Percentiles rank a stretch among this genome's conserved stretches.
Evolutionary conservation across 1,139 yeast genomes (phyloP).

Genomic region (Hansenula lynferdii): DNA sequence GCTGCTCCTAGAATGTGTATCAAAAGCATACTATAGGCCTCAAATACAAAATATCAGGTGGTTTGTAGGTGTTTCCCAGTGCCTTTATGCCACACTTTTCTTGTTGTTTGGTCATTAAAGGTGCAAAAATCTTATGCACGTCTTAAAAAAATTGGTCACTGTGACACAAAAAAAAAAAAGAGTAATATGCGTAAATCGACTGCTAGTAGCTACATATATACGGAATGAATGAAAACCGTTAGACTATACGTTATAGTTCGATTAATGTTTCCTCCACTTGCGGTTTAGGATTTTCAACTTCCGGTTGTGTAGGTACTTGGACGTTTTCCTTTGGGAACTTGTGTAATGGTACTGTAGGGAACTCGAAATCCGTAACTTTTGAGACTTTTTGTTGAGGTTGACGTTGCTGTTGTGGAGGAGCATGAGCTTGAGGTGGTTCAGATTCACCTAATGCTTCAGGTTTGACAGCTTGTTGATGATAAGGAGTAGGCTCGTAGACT

Average conservation of each 20-base stretch:
- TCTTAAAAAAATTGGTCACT: too few relatives aligned
- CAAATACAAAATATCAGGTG: too few relatives aligned
- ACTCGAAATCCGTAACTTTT: constrained; percentile 30
- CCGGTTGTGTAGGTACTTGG: constrained; percentile 10
- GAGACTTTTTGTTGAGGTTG: constrained; percentile 2
- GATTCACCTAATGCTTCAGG: background rate
- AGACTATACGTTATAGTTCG: constrained; percentile 11
- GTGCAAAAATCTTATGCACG: too few relatives aligned
- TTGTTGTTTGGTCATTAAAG: too few relatives aligned
- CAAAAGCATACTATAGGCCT: too few relatives aligned
- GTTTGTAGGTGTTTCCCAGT: too few relatives aligned
- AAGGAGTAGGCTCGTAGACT: constrained; percentile 2
- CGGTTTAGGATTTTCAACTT: constrained; percentile 13
- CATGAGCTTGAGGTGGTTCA: constrained; percentile 1
- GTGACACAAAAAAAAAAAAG: too few relatives aligned
- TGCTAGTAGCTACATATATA: too few relatives aligned
- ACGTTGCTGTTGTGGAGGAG: constrained; percentile 1
- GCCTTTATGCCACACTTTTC: too few relatives aligned
- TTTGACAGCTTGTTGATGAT: constrained; percentile 2
- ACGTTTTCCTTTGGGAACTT: constrained; percentile 19
- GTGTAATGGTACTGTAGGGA: constrained; percentile 34
- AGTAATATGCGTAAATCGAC: too few relatives aligned
- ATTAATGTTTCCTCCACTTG: constrained; percentile 25
- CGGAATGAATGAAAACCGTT: too few relatives aligned
- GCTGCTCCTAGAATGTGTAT: too few relatives aligned